Evolutionary conservation across 83 land plant genomes (phyloP), one percentile per base, ranked within the genome.

Genomic region (Larix sibirica): DNA sequence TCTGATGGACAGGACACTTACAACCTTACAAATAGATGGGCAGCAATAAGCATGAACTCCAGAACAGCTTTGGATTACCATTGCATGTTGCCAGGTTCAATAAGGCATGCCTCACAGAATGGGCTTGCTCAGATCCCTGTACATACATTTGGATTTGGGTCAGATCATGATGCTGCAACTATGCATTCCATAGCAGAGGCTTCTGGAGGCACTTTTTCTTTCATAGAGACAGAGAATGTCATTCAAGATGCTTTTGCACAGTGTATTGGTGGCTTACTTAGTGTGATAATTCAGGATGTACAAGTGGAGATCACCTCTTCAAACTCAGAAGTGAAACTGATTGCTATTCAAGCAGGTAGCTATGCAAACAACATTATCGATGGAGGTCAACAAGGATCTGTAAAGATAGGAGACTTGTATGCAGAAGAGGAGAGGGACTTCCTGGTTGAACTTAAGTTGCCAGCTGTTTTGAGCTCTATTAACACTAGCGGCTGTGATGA

Each of bases 1-100:
- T 93, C 98, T 13, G 98, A 97, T 81, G 89, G 90, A 28, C 86
- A 86, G 67, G 86, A 89, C 76, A 89, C 89, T 13, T 81, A 77
- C 77, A 87, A 44, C 61, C 38, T 87, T 73, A 23, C 54, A 10
- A 73, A n/a, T 73, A 24, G 44, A 8, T 73, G 86, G 86, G 87
- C 17, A 42, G 60, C 23, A 14, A 60, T 3, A 42, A 40, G 17
- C 54, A 73, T 50, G 21, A 73, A 73, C 26, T 65, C 54, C 66
- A 59, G 80, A 40, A 38, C 59, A 16, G 68, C 56, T 9, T 73
- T 38, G 0, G 77, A 73, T 73, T 75, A 73, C 33, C 50, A 47
- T 14, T 40, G 73, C 18, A 42, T 87, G 40, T 77, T 84, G 33
- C 88, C 88, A 9, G 80, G 74, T 54, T 83, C 88, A 50, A 65